Base-by-base conservation (phyloP, 106 monocot genomes). In the Platanthera guangdongensis region DNA sequence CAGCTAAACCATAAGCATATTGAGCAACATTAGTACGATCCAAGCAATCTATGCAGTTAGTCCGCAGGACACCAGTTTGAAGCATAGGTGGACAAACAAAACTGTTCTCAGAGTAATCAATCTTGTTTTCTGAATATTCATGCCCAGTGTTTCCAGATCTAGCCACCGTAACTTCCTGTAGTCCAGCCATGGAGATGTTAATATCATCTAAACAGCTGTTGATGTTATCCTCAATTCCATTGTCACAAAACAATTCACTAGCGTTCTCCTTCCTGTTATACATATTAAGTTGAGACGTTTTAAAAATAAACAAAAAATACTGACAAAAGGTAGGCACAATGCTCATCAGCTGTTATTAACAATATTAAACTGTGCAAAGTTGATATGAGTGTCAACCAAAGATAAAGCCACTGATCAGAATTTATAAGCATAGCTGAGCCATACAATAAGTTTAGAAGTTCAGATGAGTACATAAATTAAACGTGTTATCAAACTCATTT, bases 21-120 rank as follows among this genome's bases (percentile, higher is more conserved):
- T 99, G 99, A 74, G 99, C 99, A 68, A 99, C 99, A 88, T 99
- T 99, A 21, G 99, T 99, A 7, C 99, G 91, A 79, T 99, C 99
- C 81, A 99, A 87, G 77, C 99, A 99, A 73, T 99, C 99, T 51
- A 99, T 99, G 78, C 99, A 99, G 78, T 99, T 99, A 57, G 99
- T 99, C 13, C 99, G 82, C 32, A 70, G 47, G 47, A 70, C 47
- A 48, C 70, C 70, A 48, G 70, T 70, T 70, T 70, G 70, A 48
- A 70, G 6, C 70, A 70, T 48, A 47, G 70, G 70, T 8, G 47
- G 47, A 4, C 47, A 47, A 70, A 47, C 70, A 46, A 70, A 70
- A 67, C 13, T 8, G 70, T 70, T 47, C 47, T 48, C 10, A 70
- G 70, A 47, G 70, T 48, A 46, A 47, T 70, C 70, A 48, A 46